phyloP scores from a whole-genome alignment of 768 basidiomycete genomes.

The Serpula lacrymans region DNA sequence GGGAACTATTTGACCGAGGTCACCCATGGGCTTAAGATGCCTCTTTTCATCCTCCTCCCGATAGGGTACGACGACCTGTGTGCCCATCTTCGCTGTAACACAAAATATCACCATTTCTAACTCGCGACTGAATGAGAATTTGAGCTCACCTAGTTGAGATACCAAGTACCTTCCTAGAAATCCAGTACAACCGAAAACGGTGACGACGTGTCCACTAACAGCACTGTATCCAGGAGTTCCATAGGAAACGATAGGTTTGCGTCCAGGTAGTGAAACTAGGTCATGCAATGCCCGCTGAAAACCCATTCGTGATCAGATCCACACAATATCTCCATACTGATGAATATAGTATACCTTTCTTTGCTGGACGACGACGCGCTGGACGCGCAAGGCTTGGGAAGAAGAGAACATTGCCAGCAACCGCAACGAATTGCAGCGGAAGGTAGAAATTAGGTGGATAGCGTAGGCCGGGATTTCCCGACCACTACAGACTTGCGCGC shows the following conservation, averaged over 20 bases:
- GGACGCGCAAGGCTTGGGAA: conserved; percentile 48
- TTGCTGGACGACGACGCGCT: conserved; percentile 43
- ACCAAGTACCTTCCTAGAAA: conserved; percentile 95
- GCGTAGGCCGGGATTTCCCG: conserved; percentile 24
- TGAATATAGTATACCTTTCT: conserved; percentile 38
- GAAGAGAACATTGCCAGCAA: conserved; percentile 39
- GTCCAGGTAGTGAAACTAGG: conserved; percentile 53
- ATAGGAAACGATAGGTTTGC: conserved; percentile 67
- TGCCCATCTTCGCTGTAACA: conserved; percentile 76
- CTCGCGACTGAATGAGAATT: conserved; percentile 1
- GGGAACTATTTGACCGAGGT: conserved; percentile 93
- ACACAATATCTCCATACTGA: too few species aligned
- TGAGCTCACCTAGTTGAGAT: conserved; percentile 77
- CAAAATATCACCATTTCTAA: conserved; percentile 6
- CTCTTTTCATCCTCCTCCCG: conserved; percentile 92
- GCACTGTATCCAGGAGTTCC: conserved; percentile 86
- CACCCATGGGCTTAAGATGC: conserved; percentile 89
- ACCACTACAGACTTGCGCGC: neutral
- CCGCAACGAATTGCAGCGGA: conserved; percentile 5
- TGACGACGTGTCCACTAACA: conserved; percentile 86
- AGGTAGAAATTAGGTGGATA: conserved; percentile 5
- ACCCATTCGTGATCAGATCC: conserved; percentile 4
- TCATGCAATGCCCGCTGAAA: conserved; percentile 73
- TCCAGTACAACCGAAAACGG: conserved; percentile 95
- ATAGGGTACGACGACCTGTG: conserved; percentile 93